These are phyloP conservation scores for Grammothele lineata DNA, from an alignment of 768 basidiomycete genomes.

Conservation along the genomic window DNA sequence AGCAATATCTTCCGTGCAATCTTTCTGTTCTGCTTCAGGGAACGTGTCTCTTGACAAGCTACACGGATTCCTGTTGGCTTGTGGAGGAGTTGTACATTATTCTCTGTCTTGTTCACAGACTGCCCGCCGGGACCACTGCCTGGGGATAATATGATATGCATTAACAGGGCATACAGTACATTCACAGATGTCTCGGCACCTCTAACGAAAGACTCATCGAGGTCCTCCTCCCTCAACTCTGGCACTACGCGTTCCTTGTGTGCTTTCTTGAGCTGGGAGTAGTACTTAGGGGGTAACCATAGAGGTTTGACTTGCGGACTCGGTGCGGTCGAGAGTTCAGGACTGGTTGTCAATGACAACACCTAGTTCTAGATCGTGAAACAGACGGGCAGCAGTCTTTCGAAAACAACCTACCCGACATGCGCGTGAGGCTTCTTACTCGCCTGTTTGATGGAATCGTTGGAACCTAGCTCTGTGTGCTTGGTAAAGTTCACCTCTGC, in stretches of 20 bases:
- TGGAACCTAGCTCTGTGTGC: slow-evolving; percentile 85
- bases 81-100: slow-evolving; percentile 87
- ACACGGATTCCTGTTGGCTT: slow-evolving; percentile 87
- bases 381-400: too few species aligned
- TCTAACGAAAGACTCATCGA: slow-evolving; percentile 86
- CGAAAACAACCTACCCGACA: too few species aligned
- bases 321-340: slow-evolving; percentile 2
- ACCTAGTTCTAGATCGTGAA: slow-evolving; percentile 21
- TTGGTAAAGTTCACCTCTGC: slow-evolving; percentile 69
- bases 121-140: slow-evolving; percentile 95
- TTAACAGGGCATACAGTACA: slow-evolving; percentile 2
- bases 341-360: slow-evolving; percentile 26
- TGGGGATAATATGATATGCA: slow-evolving; percentile 3
- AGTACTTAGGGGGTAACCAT: slow-evolving; percentile 36
- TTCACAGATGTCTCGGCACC: slow-evolving; percentile 41
- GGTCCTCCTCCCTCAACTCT: slow-evolving; percentile 68
- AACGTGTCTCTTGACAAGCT: slow-evolving; percentile 85
- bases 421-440: slow-evolving; percentile 42
- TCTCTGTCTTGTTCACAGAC: slow-evolving; percentile 92
- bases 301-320: too few species aligned
- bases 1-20: slow-evolving; percentile 68
- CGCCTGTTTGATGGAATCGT: slow-evolving; percentile 70
- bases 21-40: slow-evolving; percentile 72
- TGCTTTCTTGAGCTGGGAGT: slow-evolving; percentile 68
- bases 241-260: slow-evolving; percentile 62